These are phyloP conservation scores for Pichia kluyveri DNA, from an alignment of 805 yeast species.

Conservation along the genomic window DNA sequence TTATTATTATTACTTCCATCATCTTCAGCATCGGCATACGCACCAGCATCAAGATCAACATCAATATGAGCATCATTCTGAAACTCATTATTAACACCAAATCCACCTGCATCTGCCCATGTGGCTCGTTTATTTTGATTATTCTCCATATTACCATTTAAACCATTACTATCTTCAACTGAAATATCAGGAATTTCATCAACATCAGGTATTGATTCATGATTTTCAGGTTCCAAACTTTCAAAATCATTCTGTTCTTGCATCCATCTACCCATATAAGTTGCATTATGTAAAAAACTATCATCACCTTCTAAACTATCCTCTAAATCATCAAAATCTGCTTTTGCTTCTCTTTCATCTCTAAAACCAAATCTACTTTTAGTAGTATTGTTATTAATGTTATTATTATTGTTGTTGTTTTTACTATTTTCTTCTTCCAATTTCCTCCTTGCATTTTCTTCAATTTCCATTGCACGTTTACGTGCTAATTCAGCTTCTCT, in stretches of 20 bases:
- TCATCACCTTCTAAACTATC: neutral
- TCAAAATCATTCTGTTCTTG: neutral
- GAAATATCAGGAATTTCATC: too few species aligned
- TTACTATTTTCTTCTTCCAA: neutral
- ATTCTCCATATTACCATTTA: neutral
- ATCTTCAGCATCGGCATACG: neutral
- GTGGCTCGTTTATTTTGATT: neutral
- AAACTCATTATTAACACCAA: neutral
- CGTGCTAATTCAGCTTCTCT: slow-evolving; percentile 5
- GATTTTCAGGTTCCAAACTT: neutral
- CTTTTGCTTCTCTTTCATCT: neutral
- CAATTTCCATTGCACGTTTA: slow-evolving; percentile 2
- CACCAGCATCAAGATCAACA: too few species aligned
- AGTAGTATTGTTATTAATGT: too few species aligned
- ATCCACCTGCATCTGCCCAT: neutral
- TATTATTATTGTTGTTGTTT: too few species aligned
- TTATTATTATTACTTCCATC: slow-evolving; percentile 16
- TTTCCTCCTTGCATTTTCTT: slow-evolving; percentile 2
- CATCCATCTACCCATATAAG: neutral
- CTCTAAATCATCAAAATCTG: neutral
- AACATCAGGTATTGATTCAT: too few species aligned
- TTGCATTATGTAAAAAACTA: neutral
- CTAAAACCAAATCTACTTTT: neutral
- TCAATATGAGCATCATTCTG: too few species aligned
- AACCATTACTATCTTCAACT: neutral